Evolutionary conservation across 2,329 filamentous ascomycete genomes (phyloP), one percentile per base, ranked within the genome.

Genomic region (Alternaria ventricosa): DNA sequence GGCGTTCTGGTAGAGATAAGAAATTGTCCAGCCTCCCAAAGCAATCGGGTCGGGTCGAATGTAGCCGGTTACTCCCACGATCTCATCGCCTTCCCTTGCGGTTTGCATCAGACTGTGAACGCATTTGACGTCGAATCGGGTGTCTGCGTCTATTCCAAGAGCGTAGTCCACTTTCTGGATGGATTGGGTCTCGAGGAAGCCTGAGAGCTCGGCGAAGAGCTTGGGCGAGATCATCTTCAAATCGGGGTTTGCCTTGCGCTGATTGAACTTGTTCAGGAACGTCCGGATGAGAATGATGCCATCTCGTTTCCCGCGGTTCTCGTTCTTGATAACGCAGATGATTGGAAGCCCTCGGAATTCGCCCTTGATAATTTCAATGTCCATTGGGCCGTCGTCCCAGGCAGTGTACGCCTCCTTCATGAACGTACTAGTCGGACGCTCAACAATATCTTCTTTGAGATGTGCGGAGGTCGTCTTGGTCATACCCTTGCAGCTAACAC

Each of bases 231-330:
- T 22, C 59, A 57, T 57, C 28, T 41, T 46, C 7, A 61, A 22
- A n/a, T 46, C 50, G 3, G 46, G 59, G 5, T 36, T 53, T 1
- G 54, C 46, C 22, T 46, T 13, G 54, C 59, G 59, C 7, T 57
- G 59, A 4, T 57, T 61, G 22, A 57, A 61, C 4, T 61, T 61
- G 36, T 20, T 41, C 33, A 61, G 27, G 12, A 61, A 61, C 7
- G 59, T 46, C n/a, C 54, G 54, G 6, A 51, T 51, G 4, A 61
- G 59, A 6, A 57, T 22, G 30, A 61, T 51, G 5, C 59, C 59
- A 6, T 61, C 59, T 18, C 59, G 54, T 44, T 61, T 61, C 4
- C 59, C 59, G n/a, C 59, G 59, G 15, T 61, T 61, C 8, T 61
- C 46, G 15, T 61, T 57, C 20, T 61, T 61, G 36, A 61, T 53